Evolutionary conservation across 306 rosid species (phyloP), one percentile per base, ranked within the genome.

Genomic region (Chamaecrista fasciculata): DNA sequence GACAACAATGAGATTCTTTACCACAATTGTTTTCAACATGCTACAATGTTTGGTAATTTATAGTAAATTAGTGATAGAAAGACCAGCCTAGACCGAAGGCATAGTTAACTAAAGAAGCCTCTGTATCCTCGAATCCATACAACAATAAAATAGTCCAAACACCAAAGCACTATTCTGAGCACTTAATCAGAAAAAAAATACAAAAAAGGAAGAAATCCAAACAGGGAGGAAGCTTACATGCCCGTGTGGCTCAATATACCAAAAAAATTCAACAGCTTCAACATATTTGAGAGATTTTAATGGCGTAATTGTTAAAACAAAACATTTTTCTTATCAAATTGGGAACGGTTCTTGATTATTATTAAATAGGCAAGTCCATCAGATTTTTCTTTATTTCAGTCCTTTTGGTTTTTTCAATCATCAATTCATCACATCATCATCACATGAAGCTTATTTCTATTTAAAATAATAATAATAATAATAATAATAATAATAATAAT

Each of bases 201-300:
- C 28, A n/a, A n/a, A 8, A 10, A 6, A 36, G 23, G 33, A 61
- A 53, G 44, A n/a, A 29, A 15, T 8, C 25, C 31, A 25, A n/a
- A 50, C 11, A 9, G 24, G 65, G 66, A 71, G 57, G 23, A 46
- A 61, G 12, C 79, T 76, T 77, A 90, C 98, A 76, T 90, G 97
- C 5, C 90, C 94, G 56, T 93, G 96, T 12, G 90, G 90, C 49
- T 93, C 98, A 76, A 93, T 84, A 33, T 79, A 89, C 98, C 97
- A 93, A 43, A 93, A 9, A 19, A 52, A 24, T 18, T 9, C 18
- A 23, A 24, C 20, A 14, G 39, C 51, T 34, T 8, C 49, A 6
- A 39, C 19, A 73, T 4, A 34, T 36, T 19, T 52, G 49, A 74
- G n/a, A n/a, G 44, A 44, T 21, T 11, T 15, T 39, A 66, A 43